phyloP scores from a whole-genome alignment of 305 asterid genomes.

The Solanum hybrid region DNA sequence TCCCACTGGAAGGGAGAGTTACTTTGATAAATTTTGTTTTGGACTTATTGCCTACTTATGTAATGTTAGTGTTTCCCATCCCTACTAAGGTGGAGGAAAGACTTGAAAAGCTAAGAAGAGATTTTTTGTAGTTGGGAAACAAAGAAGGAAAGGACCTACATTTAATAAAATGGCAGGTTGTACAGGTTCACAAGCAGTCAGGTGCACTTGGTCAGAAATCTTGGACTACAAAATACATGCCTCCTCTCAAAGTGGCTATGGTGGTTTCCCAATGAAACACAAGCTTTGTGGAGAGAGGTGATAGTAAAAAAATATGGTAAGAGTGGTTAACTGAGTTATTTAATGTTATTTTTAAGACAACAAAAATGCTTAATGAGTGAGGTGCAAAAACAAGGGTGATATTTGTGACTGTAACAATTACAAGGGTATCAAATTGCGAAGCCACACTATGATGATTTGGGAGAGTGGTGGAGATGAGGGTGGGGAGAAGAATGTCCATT shows the following conservation, averaged over 20 bases:
- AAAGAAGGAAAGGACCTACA: neutral
- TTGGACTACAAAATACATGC: neutral
- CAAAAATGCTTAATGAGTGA: no score
- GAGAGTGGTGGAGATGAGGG: no score
- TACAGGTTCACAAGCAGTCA: neutral
- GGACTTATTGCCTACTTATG: neutral
- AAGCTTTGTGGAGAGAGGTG: neutral
- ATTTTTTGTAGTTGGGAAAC: neutral
- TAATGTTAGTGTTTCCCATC: no score
- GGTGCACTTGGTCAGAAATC: neutral
- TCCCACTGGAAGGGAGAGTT: neutral
- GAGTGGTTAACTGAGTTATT: no score
- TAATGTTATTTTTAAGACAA: no score
- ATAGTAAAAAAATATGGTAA: neutral
- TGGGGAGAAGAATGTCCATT: no score
- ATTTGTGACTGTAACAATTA: no score
- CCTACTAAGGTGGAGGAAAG: no score
- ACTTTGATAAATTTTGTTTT: neutral
- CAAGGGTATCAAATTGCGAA: no score
- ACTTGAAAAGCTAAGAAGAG: no score
- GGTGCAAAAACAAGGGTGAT: no score
- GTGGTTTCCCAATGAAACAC: neutral
- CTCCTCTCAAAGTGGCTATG: neutral
- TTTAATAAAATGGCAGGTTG: neutral
- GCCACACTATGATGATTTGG: no score